Percentiles rank a stretch among this genome's conserved stretches.
phyloP scores from a whole-genome alignment of 768 basidiomycete species.

The Xerocomus spinulosus region DNA sequence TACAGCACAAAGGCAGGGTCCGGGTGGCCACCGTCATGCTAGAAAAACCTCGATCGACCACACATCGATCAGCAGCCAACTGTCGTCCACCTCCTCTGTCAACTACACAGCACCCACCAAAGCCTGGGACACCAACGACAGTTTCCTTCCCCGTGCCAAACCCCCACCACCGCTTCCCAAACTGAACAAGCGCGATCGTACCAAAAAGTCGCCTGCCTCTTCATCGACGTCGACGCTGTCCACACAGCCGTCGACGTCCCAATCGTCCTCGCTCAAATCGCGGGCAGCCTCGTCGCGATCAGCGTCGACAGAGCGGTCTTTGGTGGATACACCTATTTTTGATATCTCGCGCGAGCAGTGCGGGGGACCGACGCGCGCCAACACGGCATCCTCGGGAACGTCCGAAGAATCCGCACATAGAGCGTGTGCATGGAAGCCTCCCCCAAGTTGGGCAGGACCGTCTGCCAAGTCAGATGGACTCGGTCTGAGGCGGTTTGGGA shows the following conservation, averaged over 20 bases:
- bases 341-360: not conserved
- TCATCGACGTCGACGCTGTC: not conserved
- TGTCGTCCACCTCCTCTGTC: not conserved
- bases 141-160: constrained; percentile 21
- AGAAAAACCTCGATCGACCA: not conserved
- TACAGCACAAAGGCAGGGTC: not conserved
- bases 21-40: not conserved
- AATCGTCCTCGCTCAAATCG: too few relatives aligned
- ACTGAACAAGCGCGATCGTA: constrained; percentile 7
- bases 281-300: not conserved
- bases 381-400: not conserved
- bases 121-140: constrained; percentile 15
- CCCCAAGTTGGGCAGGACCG: constrained; percentile 23
- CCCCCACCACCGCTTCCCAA: constrained; percentile 17
- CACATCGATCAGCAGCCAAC: not conserved
- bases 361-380: not conserved
- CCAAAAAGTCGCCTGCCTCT: too few relatives aligned
- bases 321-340: not conserved
- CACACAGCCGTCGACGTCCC: too few relatives aligned
- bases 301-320: not conserved
- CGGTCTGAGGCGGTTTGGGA: too few relatives aligned
- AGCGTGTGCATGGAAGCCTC: constrained; percentile 27
- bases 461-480: not conserved
- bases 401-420: not conserved
- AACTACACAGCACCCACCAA: not conserved